Evolutionary conservation across 2,329 filamentous ascomycete species (phyloP).

Genomic region (Penicillium sp.): DNA sequence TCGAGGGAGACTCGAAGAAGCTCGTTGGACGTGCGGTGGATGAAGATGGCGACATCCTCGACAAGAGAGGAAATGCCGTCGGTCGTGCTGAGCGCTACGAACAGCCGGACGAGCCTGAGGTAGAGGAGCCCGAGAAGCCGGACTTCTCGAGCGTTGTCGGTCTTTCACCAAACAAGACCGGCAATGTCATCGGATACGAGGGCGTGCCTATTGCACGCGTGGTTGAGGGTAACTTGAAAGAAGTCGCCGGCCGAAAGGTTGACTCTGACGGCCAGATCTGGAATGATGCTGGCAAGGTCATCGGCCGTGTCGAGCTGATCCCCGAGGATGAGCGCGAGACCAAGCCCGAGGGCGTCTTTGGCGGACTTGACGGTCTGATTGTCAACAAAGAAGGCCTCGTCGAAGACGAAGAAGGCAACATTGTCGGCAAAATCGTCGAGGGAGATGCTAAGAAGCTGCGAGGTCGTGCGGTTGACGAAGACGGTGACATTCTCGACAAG

Average conservation of each 20-base stretch:
- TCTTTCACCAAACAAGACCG: conserved; percentile 55
- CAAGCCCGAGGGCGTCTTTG: conserved; percentile 55
- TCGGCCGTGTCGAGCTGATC: conserved; percentile 56
- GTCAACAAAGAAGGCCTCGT: conserved; percentile 58
- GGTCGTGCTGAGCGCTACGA: conserved; percentile 52
- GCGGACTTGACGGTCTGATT: conserved; percentile 53
- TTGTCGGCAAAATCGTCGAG: conserved; percentile 67
- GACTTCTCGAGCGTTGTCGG: conserved; percentile 54
- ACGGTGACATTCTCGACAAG: conserved; percentile 76
- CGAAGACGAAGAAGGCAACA: conserved; percentile 72
- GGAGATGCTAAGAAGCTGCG: conserved; percentile 70
- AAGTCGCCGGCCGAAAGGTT: conserved; percentile 54
- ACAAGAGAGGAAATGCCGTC: conserved; percentile 60
- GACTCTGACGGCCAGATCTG: conserved; percentile 55
- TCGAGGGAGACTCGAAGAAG: conserved; percentile 58
- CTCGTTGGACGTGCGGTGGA: conserved; percentile 58
- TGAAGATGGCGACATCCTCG: conserved; percentile 60
- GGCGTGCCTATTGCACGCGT: conserved; percentile 55
- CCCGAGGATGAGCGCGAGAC: conserved; percentile 54
- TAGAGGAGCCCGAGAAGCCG: conserved; percentile 37
- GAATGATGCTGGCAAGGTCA: conserved; percentile 53
- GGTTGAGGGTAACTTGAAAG: conserved; percentile 54
- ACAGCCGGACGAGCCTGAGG: conserved; percentile 51
- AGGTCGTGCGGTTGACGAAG: conserved; percentile 72
- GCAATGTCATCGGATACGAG: conserved; percentile 52